Conservation (phyloP, 768 basidiomycete species). For the Pilatotrama ljubarskyi region DNA sequence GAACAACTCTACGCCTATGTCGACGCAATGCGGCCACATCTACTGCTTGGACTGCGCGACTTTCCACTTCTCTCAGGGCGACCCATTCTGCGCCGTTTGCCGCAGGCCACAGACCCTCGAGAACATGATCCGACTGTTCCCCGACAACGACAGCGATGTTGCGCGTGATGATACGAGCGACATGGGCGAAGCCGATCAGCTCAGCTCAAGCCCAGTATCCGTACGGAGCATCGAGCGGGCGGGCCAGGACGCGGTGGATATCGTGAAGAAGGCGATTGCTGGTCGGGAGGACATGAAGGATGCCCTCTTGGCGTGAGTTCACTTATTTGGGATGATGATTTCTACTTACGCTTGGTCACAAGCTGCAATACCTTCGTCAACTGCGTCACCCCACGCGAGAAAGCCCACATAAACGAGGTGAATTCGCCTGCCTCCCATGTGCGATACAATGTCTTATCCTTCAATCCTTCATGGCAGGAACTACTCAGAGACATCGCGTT, state of each 20-base stretch:
- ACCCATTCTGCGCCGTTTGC: constrained; percentile 24
- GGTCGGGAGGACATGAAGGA: constrained; percentile 5
- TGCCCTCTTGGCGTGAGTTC: constrained; percentile 11
- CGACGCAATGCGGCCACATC: constrained; percentile 29
- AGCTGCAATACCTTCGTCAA: constrained; percentile 22
- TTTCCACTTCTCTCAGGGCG: constrained; percentile 21
- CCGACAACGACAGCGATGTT: constrained; percentile 4
- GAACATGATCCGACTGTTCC: constrained; percentile 23
- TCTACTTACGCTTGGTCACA: background rate
- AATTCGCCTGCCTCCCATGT: background rate
- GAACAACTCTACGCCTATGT: constrained; percentile 9
- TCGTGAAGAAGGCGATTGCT: constrained; percentile 7
- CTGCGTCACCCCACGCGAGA: constrained; percentile 12
- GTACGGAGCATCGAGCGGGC: constrained; percentile 14
- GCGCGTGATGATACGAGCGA: background rate
- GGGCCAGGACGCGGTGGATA: constrained; percentile 6
- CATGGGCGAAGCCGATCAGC: background rate
- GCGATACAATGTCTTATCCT: background rate
- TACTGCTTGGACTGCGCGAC: constrained; percentile 30
- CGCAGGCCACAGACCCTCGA: constrained; percentile 20
- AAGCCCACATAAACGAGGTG: constrained; percentile 12
- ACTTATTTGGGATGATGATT: background rate
- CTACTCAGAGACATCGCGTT: constrained; percentile 11
- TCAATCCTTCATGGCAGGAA: background rate
- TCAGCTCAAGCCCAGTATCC: constrained; percentile 10